Base-by-base conservation (phyloP, 345 rosid genomes). In the Dipteronia sinensis region DNA sequence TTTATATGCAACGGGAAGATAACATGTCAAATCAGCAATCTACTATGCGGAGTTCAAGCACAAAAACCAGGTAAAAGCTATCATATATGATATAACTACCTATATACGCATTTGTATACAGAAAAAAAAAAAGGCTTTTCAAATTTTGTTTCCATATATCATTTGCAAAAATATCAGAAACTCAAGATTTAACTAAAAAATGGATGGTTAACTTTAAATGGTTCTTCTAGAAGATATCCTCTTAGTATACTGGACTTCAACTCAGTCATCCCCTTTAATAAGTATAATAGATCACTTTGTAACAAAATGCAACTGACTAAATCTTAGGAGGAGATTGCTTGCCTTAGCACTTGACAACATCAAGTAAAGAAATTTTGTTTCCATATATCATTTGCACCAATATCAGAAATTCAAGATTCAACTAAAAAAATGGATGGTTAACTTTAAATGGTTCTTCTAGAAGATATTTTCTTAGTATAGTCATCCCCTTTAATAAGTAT, bases 11-110 rank as follows among this genome's bases (percentile, higher is more conserved):
- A 51, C n/a, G 1, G n/a, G 19, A 7, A 15, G n/a, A 51, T 46
- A 46, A 46, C 49, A 46, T 46, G 49, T 46, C 49, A 46, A 55
- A 31, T 55, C 75, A n/a, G 27, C 31, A 71, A 55, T 34, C 12
- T 71, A 56, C 11, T 12, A 31, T 42, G 59, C 73, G 19, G 42
- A 51, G 74, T 19, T 55, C 74, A 31, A 55, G 74, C 74, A 29
- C 47, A 71, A 71, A 71, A 55, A 55, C 47, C 65, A 55, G 34
- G 27, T 55, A 56, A 49, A 55, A 71, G 64, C 4, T 17, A 29
- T 71, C 56, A 51, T 51, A 51, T 49, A 2, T 15, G 12, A 47
- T 51, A 10, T 27, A 6, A 68, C 40, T 69, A 69, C 11, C 20
- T 47, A 22, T 49, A 47, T 13, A 1, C 5, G 12, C 59, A 47